These are phyloP conservation scores for Ceratocystis lukuohia DNA, from an alignment of 2,329 filamentous ascomycete species.

Conservation along the genomic window DNA sequence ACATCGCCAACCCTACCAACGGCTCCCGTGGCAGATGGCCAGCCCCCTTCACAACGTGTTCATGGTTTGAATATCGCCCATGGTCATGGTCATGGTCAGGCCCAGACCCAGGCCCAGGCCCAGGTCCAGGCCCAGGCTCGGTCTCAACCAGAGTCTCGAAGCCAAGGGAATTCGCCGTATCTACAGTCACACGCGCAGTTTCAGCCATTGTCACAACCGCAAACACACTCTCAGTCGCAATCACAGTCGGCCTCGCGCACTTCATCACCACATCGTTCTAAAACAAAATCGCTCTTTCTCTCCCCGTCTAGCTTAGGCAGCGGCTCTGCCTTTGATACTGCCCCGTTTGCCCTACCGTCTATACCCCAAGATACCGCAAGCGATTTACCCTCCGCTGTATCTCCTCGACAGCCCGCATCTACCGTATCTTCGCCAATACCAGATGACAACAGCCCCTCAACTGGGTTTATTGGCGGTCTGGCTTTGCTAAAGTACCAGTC, in stretches of 20 bases:
- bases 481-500: constrained; percentile 38
- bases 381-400: constrained; percentile 13
- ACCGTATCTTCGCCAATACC: constrained; percentile 24
- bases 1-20: constrained; percentile 36
- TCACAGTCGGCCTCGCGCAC: neutral
- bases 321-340: constrained; percentile 18
- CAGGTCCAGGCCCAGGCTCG: neutral
- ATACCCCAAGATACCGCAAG: constrained; percentile 16
- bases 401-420: constrained; percentile 20
- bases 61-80: constrained; percentile 20
- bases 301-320: constrained; percentile 22
- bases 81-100: constrained; percentile 28
- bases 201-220: constrained; percentile 3
- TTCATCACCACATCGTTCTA: constrained; percentile 16
- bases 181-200: constrained; percentile 5
- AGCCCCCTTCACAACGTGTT: constrained; percentile 4
- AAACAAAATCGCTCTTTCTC: constrained; percentile 17
- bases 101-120: neutral
- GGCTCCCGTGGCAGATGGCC: constrained; percentile 5
- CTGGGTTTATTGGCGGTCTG: constrained; percentile 42
- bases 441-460: constrained; percentile 29
- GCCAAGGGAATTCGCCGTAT: constrained; percentile 11
- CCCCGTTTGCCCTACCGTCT: constrained; percentile 22
- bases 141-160: neutral
- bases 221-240: neutral